These are phyloP conservation scores for Eucalyptus sideroxylon DNA, from an alignment of 345 rosid species.

Conservation along the genomic window DNA sequence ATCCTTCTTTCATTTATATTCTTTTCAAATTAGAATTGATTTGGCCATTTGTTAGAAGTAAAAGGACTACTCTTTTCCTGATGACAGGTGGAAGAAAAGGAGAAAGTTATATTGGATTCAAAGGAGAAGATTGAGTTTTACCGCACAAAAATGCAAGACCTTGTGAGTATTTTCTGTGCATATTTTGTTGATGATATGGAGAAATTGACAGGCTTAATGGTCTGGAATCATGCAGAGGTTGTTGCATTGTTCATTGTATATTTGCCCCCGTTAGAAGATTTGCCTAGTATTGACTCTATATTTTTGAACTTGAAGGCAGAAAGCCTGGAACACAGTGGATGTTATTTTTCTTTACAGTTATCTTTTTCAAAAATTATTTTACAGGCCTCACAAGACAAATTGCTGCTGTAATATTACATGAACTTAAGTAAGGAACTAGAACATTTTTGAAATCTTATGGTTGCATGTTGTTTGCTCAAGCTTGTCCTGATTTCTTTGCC, in stretches of 20 bases:
- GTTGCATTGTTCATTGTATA: neutral
- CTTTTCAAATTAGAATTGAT: neutral
- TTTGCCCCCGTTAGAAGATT: neutral
- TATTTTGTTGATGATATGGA: neutral
- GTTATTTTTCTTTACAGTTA: neutral
- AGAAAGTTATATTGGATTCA: conserved; percentile 60
- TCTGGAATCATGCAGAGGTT: neutral
- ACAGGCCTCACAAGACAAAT: neutral
- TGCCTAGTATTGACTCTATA: neutral
- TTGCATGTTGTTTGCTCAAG: neutral
- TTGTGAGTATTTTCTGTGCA: conserved; percentile 51
- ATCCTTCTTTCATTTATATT: neutral
- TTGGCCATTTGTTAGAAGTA: neutral
- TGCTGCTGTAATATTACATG: neutral
- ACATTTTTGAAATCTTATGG: neutral
- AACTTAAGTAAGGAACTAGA: neutral
- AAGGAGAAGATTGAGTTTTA: conserved; percentile 91
- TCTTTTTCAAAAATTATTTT: neutral
- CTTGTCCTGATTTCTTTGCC: neutral
- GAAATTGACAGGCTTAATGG: neutral
- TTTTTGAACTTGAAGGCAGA: neutral
- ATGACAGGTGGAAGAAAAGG: conserved; percentile 42
- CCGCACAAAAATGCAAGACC: conserved; percentile 90
- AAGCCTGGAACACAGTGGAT: neutral
- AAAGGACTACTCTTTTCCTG: neutral